Evolutionary conservation across 495 filamentous ascomycete genomes (phyloP).

Genomic region (Penicillium lagena): DNA sequence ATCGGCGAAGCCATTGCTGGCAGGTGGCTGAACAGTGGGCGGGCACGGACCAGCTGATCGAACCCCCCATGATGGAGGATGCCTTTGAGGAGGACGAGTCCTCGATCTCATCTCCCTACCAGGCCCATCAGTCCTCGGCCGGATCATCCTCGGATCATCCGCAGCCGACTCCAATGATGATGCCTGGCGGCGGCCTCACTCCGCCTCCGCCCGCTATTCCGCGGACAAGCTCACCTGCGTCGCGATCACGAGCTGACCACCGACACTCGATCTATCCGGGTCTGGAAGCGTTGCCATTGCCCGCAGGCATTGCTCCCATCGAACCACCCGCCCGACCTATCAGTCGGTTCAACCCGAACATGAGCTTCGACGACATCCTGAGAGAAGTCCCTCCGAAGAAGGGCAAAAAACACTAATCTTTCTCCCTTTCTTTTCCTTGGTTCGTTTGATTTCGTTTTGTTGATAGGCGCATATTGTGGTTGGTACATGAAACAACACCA

Average conservation of each 20-base stretch:
- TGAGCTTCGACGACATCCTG: conserved; percentile 50
- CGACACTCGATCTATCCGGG: conserved; percentile 41
- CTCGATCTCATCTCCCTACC: conserved; percentile 39
- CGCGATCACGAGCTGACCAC: conserved; percentile 22
- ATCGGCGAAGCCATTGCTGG: conserved; percentile 91
- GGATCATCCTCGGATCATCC: conserved; percentile 29
- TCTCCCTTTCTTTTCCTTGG: conserved; percentile 5
- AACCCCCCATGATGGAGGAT: conserved; percentile 33
- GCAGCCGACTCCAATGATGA: conserved; percentile 16
- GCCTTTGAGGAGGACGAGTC: conserved; percentile 36
- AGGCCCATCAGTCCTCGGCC: conserved; percentile 35
- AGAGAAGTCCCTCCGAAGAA: conserved; percentile 39
- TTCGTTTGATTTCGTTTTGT: conserved; percentile 11
- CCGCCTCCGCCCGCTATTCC: conserved; percentile 35
- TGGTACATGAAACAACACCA: conserved; percentile 6
- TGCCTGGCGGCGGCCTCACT: conserved; percentile 21
- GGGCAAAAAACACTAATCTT: conserved; percentile 26
- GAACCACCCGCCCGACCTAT: conserved; percentile 34
- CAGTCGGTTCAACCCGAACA: conserved; percentile 41
- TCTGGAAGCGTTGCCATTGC: conserved; percentile 46
- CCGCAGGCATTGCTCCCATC: conserved; percentile 41
- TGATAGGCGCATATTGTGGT: conserved; percentile 24
- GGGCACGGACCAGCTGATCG: conserved; percentile 32
- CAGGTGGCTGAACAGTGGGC: conserved; percentile 71
- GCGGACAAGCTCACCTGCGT: conserved; percentile 37